phyloP scores from a whole-genome alignment of 2,329 filamentous ascomycete genomes.

The Penicillium decumbens region DNA sequence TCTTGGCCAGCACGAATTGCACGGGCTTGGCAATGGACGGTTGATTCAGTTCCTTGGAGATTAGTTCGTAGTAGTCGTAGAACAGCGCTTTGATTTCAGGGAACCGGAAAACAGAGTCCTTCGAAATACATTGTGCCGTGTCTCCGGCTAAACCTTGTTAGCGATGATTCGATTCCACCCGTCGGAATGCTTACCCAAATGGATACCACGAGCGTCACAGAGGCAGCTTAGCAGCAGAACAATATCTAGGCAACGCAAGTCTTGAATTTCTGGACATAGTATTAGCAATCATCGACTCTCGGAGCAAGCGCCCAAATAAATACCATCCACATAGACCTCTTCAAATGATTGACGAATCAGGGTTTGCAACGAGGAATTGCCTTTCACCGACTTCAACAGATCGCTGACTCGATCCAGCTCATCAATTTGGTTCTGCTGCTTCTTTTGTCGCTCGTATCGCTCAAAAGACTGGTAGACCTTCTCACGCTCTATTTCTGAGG shows the following conservation, averaged over 20 bases:
- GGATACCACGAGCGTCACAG: constrained; percentile 25
- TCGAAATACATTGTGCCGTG: constrained; percentile 34
- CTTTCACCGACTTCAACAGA: constrained; percentile 18
- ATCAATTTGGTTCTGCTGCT: constrained; percentile 13
- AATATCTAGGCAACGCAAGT: constrained; percentile 28
- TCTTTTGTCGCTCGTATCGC: constrained; percentile 23
- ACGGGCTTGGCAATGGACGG: constrained; percentile 15
- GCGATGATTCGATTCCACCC: background rate
- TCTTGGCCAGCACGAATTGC: constrained; percentile 27
- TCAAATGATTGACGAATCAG: constrained; percentile 10
- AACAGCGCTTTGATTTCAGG: constrained; percentile 31
- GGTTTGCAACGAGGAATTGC: background rate
- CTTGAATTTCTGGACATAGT: constrained; percentile 27
- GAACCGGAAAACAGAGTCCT: constrained; percentile 34
- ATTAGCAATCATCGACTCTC: background rate
- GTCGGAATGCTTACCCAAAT: constrained; percentile 18
- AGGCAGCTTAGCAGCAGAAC: constrained; percentile 26
- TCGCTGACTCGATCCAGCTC: constrained; percentile 20
- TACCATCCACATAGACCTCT: constrained; percentile 15
- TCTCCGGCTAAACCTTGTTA: constrained; percentile 23
- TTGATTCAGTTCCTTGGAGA: constrained; percentile 9
- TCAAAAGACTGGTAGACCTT: constrained; percentile 25
- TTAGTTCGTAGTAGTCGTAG: constrained; percentile 23
- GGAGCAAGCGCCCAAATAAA: background rate
- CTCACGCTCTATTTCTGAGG: constrained; percentile 11